Base-by-base conservation (phyloP, 768 basidiomycete species). In the Trametes punicea region DNA sequence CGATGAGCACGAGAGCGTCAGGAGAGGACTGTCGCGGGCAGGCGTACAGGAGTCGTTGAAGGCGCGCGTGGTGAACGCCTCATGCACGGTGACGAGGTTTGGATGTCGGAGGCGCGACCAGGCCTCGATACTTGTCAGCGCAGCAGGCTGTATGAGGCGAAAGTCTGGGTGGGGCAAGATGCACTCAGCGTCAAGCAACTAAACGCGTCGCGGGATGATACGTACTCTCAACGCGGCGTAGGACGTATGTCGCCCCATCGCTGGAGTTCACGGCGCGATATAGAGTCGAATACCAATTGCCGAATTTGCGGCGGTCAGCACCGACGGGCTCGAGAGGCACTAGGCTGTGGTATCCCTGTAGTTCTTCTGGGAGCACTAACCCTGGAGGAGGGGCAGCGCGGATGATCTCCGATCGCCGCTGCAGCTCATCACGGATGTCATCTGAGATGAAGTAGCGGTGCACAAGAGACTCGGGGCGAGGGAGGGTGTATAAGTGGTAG, bases 31-130 rank as follows among this genome's bases (percentile, higher is more conserved):
- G 46, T 26, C 8, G 46, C 6, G 36, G 44, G 27, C 20, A 13
- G 13, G 75, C 87, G 47, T 65, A 96, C 95, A 98, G 63, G 86
- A 87, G 68, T 98, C 97, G 51, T 85, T 84, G 70, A 99, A 99
- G 0, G 90, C 83, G 26, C 87, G 81, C 0, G 96, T 96, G 0
- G 97, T 98, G 74, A 99, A 98, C 0, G 96, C 97, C 69, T 98
- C 97, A 46, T 82, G 80, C 20, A 98, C 74, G 8, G 82, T 71
- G 15, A 96, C 83, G 57, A 99, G 86, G 60, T 82, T 86, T 0
- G 97, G 94, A 72, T 98, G 96, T 16, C 76, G 80, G 53, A 98
- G 76, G 40, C 81, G 77, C 1, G 84, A 83, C 97, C 97, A 99
- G 15, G 83, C 74, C 61, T 97, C 95, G 42, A 98, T 87, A 8